phyloP scores from a whole-genome alignment of 352 stramenopile genomes.

The Elongisporangium senticosum region DNA sequence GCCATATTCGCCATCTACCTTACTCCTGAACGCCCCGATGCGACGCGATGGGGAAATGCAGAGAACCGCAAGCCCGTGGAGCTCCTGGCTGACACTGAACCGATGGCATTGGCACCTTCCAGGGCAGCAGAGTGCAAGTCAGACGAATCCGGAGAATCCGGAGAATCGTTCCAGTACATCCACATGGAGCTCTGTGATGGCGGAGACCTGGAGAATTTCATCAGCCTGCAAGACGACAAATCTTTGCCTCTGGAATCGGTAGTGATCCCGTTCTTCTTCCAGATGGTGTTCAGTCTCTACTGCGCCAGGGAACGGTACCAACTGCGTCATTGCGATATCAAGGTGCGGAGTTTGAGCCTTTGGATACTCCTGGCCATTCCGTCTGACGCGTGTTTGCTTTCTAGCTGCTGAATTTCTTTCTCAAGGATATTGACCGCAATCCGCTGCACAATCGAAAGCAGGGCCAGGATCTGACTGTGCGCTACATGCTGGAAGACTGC shows the following conservation, averaged over 20 bases:
- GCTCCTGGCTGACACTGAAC: slow-evolving; percentile 22
- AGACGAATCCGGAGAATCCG: slow-evolving; percentile 4
- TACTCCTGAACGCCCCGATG: slow-evolving; percentile 48
- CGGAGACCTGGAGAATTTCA: slow-evolving; percentile 95
- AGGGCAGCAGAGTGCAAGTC: slow-evolving; percentile 5
- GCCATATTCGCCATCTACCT: slow-evolving; percentile 90
- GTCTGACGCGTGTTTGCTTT: slow-evolving; percentile 3
- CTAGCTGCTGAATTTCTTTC: slow-evolving; percentile 97
- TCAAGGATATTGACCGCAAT: slow-evolving; percentile 72
- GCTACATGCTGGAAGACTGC: slow-evolving; percentile 54
- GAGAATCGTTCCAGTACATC: slow-evolving; percentile 92
- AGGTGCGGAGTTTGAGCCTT: slow-evolving; percentile 37
- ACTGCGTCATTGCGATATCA: slow-evolving; percentile 98
- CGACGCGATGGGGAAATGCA: slow-evolving; percentile 54
- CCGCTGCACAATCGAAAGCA: slow-evolving; percentile 23
- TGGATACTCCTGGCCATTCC: neutral
- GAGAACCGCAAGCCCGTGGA: slow-evolving; percentile 63
- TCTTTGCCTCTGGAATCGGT: slow-evolving; percentile 42
- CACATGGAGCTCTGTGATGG: slow-evolving; percentile 97
- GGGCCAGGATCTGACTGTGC: slow-evolving; percentile 32
- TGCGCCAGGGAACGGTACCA: slow-evolving; percentile 84
- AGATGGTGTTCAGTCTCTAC: slow-evolving; percentile 96
- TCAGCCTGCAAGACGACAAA: slow-evolving; percentile 79
- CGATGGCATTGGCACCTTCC: neutral
- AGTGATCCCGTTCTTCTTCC: slow-evolving; percentile 91